A percentile compares a stretch with the other conserved stretches of the same genome.
These are phyloP conservation scores for Peltaster fructicola DNA, from an alignment of 2,329 filamentous ascomycete genomes.

Conservation along the genomic window DNA sequence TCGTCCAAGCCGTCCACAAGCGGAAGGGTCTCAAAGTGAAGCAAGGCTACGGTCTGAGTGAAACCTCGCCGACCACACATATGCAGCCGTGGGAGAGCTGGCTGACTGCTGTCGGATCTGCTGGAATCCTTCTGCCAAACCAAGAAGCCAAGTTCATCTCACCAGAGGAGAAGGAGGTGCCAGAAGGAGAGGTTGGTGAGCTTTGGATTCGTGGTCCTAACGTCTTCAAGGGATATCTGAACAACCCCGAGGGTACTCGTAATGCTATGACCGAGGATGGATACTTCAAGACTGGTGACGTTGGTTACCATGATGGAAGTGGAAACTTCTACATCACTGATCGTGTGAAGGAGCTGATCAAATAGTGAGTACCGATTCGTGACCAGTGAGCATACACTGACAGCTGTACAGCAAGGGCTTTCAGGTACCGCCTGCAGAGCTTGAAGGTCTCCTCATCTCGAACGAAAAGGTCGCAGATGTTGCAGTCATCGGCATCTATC, in stretches of 20 bases:
- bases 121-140: constrained; percentile 62
- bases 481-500: constrained; percentile 28
- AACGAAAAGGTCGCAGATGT: constrained; percentile 27
- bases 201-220: constrained; percentile 63
- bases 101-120: constrained; percentile 57
- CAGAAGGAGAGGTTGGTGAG: constrained; percentile 39
- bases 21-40: constrained; percentile 67
- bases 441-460: constrained; percentile 26
- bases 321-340: constrained; percentile 86
- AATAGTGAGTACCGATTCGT: no score
- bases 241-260: constrained; percentile 51
- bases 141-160: constrained; percentile 69
- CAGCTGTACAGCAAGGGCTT: constrained; percentile 22
- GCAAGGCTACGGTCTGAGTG: constrained; percentile 81
- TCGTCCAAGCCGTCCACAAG: constrained; percentile 58
- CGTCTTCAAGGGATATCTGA: constrained; percentile 61
- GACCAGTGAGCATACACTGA: constrained; percentile 19
- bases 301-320: constrained; percentile 58
- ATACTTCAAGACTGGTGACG: constrained; percentile 82
- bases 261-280: constrained; percentile 59
- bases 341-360: constrained; percentile 52
- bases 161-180: constrained; percentile 38
- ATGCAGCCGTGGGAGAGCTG: constrained; percentile 56
- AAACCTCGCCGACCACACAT: constrained; percentile 67
- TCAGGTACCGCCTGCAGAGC: constrained; percentile 30